A percentile compares a stretch with the other conserved stretches of the same genome.
phyloP scores from a whole-genome alignment of 2,329 filamentous ascomycete genomes.

The Fusarium domesticum region DNA sequence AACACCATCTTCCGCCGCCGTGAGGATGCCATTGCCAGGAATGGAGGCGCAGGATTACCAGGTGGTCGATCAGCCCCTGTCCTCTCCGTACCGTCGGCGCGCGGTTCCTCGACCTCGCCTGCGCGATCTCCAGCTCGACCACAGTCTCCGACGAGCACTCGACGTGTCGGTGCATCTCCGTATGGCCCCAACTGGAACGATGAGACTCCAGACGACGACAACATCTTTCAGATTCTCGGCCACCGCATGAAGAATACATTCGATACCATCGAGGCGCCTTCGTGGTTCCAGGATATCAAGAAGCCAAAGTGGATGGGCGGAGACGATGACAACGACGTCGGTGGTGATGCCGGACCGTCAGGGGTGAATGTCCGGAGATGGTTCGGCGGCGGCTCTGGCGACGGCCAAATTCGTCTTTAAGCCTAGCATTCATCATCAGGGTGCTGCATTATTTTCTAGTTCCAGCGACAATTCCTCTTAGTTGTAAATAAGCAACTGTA shows the following conservation, averaged over 20 bases:
- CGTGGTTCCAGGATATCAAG: conserved; percentile 76
- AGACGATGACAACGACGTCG: conserved; percentile 44
- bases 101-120: conserved; percentile 35
- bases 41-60: conserved; percentile 26
- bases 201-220: conserved; percentile 68
- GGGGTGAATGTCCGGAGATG: conserved; percentile 51
- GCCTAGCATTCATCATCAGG: not conserved
- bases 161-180: conserved; percentile 29
- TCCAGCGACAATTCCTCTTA: conserved; percentile 9
- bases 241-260: conserved; percentile 90
- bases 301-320: conserved; percentile 79
- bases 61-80: conserved; percentile 43
- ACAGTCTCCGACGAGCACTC: conserved; percentile 19
- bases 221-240: conserved; percentile 78
- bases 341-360: conserved; percentile 27
- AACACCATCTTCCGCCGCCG: conserved; percentile 52
- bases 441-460: conserved; percentile 10
- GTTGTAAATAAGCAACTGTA: conserved; percentile 5
- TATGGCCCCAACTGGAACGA: conserved; percentile 41
- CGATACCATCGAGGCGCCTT: conserved; percentile 75
- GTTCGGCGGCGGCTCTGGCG: conserved; percentile 50
- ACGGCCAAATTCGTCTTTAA: conserved; percentile 33
- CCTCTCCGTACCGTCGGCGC: conserved; percentile 45
- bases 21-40: conserved; percentile 40
- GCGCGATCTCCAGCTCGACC: conserved; percentile 43